phyloP scores from a whole-genome alignment of 2,329 filamentous ascomycete genomes.

The Cladosporium sp. region DNA sequence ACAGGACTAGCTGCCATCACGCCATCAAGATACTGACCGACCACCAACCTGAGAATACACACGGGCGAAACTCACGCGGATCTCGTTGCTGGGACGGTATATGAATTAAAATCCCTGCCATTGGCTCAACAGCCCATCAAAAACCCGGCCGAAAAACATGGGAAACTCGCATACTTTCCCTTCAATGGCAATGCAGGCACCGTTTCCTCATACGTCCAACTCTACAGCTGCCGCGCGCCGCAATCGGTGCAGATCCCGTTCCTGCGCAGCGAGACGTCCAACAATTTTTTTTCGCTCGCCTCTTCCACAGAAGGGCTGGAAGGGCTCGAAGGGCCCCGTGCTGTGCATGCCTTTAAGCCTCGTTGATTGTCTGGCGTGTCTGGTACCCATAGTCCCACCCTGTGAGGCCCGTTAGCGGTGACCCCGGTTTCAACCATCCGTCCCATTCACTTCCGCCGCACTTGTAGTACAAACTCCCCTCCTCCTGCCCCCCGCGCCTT shows the following conservation, averaged over 20 bases:
- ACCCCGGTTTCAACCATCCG: constrained; percentile 12
- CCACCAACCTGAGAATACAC: too few relatives aligned
- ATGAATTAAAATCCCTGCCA: too few relatives aligned
- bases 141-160: neutral
- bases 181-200: neutral
- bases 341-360: neutral
- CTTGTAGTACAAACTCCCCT: neutral
- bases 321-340: too few relatives aligned
- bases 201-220: neutral
- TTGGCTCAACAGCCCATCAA: neutral
- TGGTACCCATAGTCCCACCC: neutral
- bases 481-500: neutral
- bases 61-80: too few relatives aligned
- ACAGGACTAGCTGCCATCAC: constrained; percentile 5
- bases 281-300: too few relatives aligned
- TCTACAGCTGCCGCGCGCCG: constrained; percentile 4
- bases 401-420: neutral
- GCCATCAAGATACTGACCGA: too few relatives aligned
- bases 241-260: constrained; percentile 10
- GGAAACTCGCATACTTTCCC: constrained; percentile 2
- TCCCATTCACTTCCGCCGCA: neutral
- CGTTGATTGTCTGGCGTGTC: constrained; percentile 5
- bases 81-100: too few relatives aligned
- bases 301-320: too few relatives aligned
- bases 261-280: constrained; percentile 4